Conservation (phyloP, 176 grass and related monocot genomes). For the Cenchrus americanus region DNA sequence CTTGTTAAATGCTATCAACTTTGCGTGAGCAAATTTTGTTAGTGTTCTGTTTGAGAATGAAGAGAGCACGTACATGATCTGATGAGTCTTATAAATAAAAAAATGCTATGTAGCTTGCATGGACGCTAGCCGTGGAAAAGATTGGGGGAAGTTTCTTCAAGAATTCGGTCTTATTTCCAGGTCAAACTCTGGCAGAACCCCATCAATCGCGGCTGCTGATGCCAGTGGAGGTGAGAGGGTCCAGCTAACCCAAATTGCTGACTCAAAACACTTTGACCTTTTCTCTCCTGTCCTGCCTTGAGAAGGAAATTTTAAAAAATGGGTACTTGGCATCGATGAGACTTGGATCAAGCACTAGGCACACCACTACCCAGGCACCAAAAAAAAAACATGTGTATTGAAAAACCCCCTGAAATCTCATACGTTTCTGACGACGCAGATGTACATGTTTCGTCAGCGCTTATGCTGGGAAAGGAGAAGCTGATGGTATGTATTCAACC, state of each 20-base stretch:
- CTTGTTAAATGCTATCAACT: background rate
- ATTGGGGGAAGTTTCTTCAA: background rate
- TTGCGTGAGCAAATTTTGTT: background rate
- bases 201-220: background rate
- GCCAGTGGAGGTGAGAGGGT: background rate
- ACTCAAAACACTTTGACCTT: conserved; percentile 24
- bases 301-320: background rate
- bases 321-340: background rate
- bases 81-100: background rate
- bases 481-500: background rate
- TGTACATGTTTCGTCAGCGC: conserved; percentile 34
- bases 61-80: background rate
- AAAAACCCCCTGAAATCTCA: background rate
- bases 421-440: background rate
- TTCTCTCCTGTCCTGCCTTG: background rate
- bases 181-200: conserved; percentile 6
- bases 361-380: background rate
- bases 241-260: conserved; percentile 19
- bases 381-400: background rate
- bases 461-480: conserved; percentile 17
- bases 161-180: background rate
- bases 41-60: background rate
- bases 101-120: background rate
- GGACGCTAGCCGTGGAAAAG: conserved; percentile 14
- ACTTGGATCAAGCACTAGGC: background rate